Evolutionary conservation across 371 early-diverging fungal species (phyloP).

Genomic region (Syncephalastrum racemosum): DNA sequence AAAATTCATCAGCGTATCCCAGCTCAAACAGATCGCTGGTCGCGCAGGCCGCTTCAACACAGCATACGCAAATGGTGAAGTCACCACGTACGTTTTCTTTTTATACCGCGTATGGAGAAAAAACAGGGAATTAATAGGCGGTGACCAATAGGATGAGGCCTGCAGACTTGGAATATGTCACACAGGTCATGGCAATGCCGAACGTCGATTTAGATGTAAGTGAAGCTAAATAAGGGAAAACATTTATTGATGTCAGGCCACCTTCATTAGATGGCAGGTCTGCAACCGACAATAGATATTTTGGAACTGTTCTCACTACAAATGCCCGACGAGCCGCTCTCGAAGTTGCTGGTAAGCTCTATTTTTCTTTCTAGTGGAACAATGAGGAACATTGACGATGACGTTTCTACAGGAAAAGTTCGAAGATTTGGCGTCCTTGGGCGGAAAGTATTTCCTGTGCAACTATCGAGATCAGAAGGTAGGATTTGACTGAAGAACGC

Average conservation of each 20-base stretch:
- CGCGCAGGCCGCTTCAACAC: constrained; percentile 91
- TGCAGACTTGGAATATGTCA: constrained; percentile 30
- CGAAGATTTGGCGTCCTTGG: constrained; percentile 66
- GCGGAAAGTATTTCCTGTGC: constrained; percentile 77
- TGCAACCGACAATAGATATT: constrained; percentile 80
- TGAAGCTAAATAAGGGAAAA: neutral
- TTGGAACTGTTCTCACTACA: constrained; percentile 77
- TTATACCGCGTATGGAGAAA: neutral
- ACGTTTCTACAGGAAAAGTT: constrained; percentile 54
- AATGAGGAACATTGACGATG: neutral
- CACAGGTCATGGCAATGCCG: constrained; percentile 31
- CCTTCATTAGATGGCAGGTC: constrained; percentile 62
- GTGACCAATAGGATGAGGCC: constrained; percentile 19
- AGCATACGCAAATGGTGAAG: constrained; percentile 60
- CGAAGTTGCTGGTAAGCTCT: constrained; percentile 58
- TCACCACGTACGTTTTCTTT: constrained; percentile 55
- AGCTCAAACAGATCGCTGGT: constrained; percentile 94
- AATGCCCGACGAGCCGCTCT: constrained; percentile 66
- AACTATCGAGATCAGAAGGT: constrained; percentile 68
- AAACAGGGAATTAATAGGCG: constrained; percentile 20
- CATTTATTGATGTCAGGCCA: no score
- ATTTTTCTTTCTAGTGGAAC: neutral
- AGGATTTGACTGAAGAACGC: neutral
- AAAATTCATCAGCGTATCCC: constrained; percentile 63
- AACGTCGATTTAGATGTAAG: constrained; percentile 32